phyloP scores from a whole-genome alignment of 1,139 yeast genomes.

The Blastobotrys petasosporus region DNA sequence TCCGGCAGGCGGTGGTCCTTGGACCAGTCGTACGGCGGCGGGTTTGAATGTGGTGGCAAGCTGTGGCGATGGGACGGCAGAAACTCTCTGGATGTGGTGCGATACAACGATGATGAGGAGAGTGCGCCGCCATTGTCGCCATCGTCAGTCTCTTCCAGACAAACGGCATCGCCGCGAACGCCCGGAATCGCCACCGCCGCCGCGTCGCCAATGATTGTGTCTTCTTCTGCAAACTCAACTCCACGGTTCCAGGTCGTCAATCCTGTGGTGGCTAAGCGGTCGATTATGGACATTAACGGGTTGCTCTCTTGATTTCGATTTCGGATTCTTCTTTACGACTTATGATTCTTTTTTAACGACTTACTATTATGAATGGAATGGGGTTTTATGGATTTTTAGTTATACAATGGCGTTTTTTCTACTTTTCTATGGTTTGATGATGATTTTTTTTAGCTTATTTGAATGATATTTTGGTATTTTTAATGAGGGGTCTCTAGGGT shows the following conservation, averaged over 20 bases:
- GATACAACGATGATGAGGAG: conserved; percentile 9
- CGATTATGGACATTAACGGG: conserved; percentile 14
- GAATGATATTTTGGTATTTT: no score
- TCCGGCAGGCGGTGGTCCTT: conserved; percentile 25
- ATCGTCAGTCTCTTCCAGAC: neutral
- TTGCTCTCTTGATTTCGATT: conserved; percentile 4
- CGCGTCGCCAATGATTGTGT: neutral
- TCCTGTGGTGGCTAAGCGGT: neutral
- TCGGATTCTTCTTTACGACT: neutral
- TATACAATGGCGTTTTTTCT: neutral
- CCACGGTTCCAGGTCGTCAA: conserved; percentile 5
- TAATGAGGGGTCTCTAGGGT: no score
- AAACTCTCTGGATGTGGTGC: conserved; percentile 26
- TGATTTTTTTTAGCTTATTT: neutral
- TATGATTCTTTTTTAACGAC: neutral
- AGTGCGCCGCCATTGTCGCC: conserved; percentile 6
- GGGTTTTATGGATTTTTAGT: neutral
- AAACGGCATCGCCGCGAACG: conserved; percentile 10
- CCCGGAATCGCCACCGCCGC: conserved; percentile 8
- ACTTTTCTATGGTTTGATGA: neutral
- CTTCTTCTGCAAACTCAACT: neutral
- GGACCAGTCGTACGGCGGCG: conserved; percentile 23
- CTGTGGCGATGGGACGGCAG: conserved; percentile 38
- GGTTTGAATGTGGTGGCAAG: conserved; percentile 37
- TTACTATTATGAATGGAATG: neutral